Percentiles rank a stretch among this genome's conserved stretches.
phyloP scores from a whole-genome alignment of 345 rosid genomes.

The Balakata baccata region DNA sequence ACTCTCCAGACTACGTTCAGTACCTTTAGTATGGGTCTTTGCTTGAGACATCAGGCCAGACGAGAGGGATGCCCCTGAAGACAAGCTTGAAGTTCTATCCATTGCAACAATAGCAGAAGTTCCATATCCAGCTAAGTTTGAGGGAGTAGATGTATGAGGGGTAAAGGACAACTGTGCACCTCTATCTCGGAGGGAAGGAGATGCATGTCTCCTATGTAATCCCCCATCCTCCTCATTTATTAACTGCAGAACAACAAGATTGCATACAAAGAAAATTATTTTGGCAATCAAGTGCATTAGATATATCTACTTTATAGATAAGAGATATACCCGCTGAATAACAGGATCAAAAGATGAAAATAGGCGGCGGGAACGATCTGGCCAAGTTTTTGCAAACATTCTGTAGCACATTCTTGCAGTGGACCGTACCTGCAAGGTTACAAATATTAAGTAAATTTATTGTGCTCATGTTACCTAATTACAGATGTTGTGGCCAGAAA shows the following conservation, averaged over 20 bases:
- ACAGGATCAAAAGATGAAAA: constrained; percentile 91
- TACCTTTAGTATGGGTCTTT: constrained; percentile 60
- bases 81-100: constrained; percentile 79
- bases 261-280: neutral
- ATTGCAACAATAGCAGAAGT: constrained; percentile 95
- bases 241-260: constrained; percentile 43
- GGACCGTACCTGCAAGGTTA: constrained; percentile 72
- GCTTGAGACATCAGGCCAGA: constrained; percentile 81
- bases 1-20: constrained; percentile 92
- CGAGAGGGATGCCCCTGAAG: constrained; percentile 63
- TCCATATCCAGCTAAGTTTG: constrained; percentile 78
- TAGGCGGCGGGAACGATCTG: constrained; percentile 92
- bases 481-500: neutral
- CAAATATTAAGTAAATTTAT: neutral
- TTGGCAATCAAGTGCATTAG: neutral
- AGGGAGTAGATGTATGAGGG: constrained; percentile 51
- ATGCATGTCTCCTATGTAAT: constrained; percentile 90
- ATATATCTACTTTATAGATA: neutral
- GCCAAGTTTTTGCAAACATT: constrained; percentile 98
- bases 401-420: constrained; percentile 98
- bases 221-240: constrained; percentile 96
- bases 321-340: constrained; percentile 79
- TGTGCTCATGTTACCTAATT: neutral
- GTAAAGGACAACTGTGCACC: constrained; percentile 54
- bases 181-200: constrained; percentile 92